Conservation (phyloP, 2,329 filamentous ascomycete species). For the Xylaria arbuscula region DNA sequence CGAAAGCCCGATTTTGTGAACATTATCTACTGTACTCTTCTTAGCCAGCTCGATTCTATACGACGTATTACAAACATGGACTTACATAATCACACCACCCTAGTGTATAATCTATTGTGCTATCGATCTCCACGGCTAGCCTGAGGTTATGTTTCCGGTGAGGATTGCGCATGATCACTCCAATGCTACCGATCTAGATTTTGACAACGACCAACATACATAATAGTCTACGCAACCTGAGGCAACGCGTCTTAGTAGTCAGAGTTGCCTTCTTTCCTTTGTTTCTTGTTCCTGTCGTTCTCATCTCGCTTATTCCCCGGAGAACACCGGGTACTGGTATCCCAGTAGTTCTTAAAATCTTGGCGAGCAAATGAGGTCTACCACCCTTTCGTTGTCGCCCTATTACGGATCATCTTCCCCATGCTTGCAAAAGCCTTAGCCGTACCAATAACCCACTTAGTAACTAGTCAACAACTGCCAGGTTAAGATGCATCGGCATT, state of each 20-base stretch:
- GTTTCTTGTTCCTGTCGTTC: not conserved
- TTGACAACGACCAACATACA: not conserved
- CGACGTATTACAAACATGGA: not conserved
- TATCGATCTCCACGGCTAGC: not conserved
- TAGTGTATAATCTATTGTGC: not conserved
- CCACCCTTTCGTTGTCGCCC: not conserved
- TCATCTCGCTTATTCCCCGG: not conserved
- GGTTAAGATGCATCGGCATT: slow-evolving; percentile 11
- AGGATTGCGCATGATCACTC: not conserved
- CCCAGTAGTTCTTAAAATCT: slow-evolving; percentile 5
- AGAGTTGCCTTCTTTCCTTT: not conserved
- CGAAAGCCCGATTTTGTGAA: not conserved
- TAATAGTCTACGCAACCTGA: not conserved
- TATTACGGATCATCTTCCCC: slow-evolving; percentile 1
- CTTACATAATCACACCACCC: not conserved
- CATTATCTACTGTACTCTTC: not conserved
- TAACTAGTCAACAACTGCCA: not conserved
- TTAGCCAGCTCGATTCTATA: not conserved
- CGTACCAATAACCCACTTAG: not conserved
- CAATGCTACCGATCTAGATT: not conserved
- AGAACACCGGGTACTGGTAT: slow-evolving; percentile 6
- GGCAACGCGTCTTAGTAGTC: not conserved
- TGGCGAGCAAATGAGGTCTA: slow-evolving; percentile 3
- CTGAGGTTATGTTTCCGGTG: too few relatives aligned
- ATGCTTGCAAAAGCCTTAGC: not conserved